Percentiles rank a stretch among this genome's conserved stretches.
Evolutionary conservation across 1,139 yeast genomes (phyloP).

Genomic region (Saccharomyces hybrid): DNA sequence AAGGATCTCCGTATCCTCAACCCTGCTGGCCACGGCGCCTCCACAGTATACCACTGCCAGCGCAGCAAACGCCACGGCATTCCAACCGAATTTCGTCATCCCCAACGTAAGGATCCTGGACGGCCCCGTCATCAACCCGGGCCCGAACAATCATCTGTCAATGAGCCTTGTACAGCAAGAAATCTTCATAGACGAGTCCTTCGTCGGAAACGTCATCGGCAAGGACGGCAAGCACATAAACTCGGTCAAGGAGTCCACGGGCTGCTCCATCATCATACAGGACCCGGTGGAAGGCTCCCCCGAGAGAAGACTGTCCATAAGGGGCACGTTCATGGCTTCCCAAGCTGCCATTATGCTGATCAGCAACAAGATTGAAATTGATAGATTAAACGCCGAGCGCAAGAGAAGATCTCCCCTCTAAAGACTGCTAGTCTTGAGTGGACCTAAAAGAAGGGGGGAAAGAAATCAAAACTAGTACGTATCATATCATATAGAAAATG

Average conservation of each 20-base stretch:
- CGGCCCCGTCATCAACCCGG: slow-evolving; percentile 11
- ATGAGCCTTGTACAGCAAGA: slow-evolving; percentile 41
- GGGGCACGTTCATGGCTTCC: slow-evolving; percentile 62
- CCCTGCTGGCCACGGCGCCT: slow-evolving; percentile 6
- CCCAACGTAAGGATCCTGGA: slow-evolving; percentile 27
- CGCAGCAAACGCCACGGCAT: slow-evolving; percentile 23
- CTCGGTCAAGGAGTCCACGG: slow-evolving; percentile 68
- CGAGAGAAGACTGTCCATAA: slow-evolving; percentile 61
- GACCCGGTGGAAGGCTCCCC: slow-evolving; percentile 40
- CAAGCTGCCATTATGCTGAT: slow-evolving; percentile 73
- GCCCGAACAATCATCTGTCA: slow-evolving; percentile 11
- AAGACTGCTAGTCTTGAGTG: background rate
- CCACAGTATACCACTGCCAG: slow-evolving; percentile 21
- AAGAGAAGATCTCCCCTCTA: slow-evolving; percentile 1
- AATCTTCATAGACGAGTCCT: slow-evolving; percentile 64
- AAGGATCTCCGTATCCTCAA: slow-evolving; percentile 7
- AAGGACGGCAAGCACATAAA: slow-evolving; percentile 79
- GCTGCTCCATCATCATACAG: slow-evolving; percentile 68
- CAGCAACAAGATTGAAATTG: slow-evolving; percentile 58
- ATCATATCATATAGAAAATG: too few relatives aligned
- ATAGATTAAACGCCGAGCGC: slow-evolving; percentile 19
- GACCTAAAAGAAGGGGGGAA: background rate
- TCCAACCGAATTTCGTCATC: slow-evolving; percentile 22
- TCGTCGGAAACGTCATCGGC: slow-evolving; percentile 81
- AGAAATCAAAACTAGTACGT: background rate